A percentile compares a stretch with the other conserved stretches of the same genome.
Evolutionary conservation across 2,329 filamentous ascomycete species (phyloP).

Genomic region (Orbilia ellipsospora): DNA sequence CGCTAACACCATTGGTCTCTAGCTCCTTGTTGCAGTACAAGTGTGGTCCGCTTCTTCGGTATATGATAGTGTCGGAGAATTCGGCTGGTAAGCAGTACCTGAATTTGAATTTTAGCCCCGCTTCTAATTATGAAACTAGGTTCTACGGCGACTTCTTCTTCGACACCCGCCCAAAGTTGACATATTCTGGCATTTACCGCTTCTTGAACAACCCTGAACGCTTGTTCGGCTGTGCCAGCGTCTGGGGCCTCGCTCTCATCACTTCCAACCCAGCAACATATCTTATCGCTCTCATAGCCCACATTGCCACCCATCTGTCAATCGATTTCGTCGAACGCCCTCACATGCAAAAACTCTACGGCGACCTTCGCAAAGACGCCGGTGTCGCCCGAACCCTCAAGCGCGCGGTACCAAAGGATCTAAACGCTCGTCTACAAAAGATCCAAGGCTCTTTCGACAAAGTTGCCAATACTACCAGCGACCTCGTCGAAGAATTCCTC

Average conservation of each 20-base stretch:
- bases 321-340: slow-evolving; percentile 94
- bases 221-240: slow-evolving; percentile 89
- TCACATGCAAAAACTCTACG: slow-evolving; percentile 98
- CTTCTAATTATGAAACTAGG: slow-evolving; percentile 1
- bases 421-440: slow-evolving; percentile 53
- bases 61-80: slow-evolving; percentile 94
- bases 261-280: slow-evolving; percentile 90
- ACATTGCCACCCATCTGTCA: slow-evolving; percentile 85
- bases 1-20: slow-evolving; percentile 1
- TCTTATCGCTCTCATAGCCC: slow-evolving; percentile 83
- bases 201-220: slow-evolving; percentile 98
- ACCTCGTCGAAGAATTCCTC: slow-evolving; percentile 90
- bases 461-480: slow-evolving; percentile 84
- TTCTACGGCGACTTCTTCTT: slow-evolving; percentile 99
- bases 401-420: slow-evolving; percentile 79
- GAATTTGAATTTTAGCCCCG: too few species aligned
- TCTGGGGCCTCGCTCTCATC: slow-evolving; percentile 94
- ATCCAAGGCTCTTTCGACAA: slow-evolving; percentile 83
- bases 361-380: slow-evolving; percentile 83
- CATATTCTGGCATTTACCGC: slow-evolving; percentile 96
- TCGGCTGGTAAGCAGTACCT: slow-evolving; percentile 75
- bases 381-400: slow-evolving; percentile 92
- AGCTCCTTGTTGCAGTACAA: slow-evolving; percentile 81
- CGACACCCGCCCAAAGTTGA: slow-evolving; percentile 80
- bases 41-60: slow-evolving; percentile 93